Conservation (phyloP, 331 rosid species). For the Rhamnella rubrinervis region DNA sequence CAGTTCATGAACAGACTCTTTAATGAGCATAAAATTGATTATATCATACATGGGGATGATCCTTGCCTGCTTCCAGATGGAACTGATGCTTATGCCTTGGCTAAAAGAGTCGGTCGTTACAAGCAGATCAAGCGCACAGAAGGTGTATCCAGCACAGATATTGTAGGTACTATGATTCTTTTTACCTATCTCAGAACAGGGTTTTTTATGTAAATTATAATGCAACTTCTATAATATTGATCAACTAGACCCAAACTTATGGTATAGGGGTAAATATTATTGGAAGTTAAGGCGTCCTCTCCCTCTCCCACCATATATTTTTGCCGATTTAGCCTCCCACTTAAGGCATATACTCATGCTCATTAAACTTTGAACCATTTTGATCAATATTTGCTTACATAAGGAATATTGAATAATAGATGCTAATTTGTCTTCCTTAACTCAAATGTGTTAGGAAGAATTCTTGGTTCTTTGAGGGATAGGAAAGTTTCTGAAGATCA, state of each 20-base stretch:
- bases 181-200: slow-evolving; percentile 17
- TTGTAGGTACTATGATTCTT: slow-evolving; percentile 79
- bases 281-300: slow-evolving; percentile 1
- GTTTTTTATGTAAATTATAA: slow-evolving; percentile 5
- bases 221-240: not conserved
- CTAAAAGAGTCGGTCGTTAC: slow-evolving; percentile 95
- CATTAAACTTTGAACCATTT: not conserved
- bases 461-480: slow-evolving; percentile 57
- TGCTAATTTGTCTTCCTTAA: not conserved
- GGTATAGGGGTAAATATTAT: not conserved
- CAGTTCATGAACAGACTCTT: slow-evolving; percentile 89
- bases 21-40: slow-evolving; percentile 89
- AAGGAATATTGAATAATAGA: not conserved
- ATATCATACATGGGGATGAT: slow-evolving; percentile 95
- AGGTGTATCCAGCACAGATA: slow-evolving; percentile 99
- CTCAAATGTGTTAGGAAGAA: slow-evolving; percentile 64
- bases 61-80: slow-evolving; percentile 99
- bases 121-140: slow-evolving; percentile 98
- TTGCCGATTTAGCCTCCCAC: too few species aligned
- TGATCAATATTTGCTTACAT: not conserved
- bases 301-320: not conserved
- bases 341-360: not conserved
- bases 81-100: slow-evolving; percentile 97
- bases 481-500: slow-evolving; percentile 33
- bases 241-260: not conserved